Conservation (phyloP, 257 asterid genomes). For the Lycium barbarum region DNA sequence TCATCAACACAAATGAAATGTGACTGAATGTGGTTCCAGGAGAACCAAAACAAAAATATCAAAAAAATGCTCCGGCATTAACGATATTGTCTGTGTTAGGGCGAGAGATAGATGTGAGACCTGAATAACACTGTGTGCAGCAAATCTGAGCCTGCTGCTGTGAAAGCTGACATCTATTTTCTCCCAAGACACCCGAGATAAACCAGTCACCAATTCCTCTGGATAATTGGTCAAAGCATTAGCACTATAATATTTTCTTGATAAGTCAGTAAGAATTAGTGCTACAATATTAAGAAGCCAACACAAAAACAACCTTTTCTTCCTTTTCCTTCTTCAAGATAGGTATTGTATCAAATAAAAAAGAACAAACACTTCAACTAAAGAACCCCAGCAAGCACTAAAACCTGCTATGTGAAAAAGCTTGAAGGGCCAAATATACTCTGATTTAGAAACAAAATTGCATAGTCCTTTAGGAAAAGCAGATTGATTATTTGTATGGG, state of each 20-base stretch:
- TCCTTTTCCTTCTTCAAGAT: conserved; percentile 1
- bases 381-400: neutral
- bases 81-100: neutral
- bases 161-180: conserved; percentile 98
- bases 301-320: neutral
- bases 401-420: neutral
- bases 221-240: conserved; percentile 36
- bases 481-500: neutral
- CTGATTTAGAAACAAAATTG: neutral
- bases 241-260: conserved; percentile 16
- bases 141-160: conserved; percentile 71
- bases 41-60: neutral
- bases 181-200: conserved; percentile 94
- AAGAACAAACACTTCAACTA: neutral
- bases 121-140: conserved; percentile 98
- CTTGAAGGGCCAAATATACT: neutral
- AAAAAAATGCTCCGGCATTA: neutral
- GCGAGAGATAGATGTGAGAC: conserved; percentile 36
- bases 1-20: neutral
- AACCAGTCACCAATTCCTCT: conserved; percentile 85
- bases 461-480: neutral
- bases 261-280: neutral
- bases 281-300: neutral
- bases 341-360: neutral
- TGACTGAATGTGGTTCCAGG: neutral